These are phyloP conservation scores for Beauveria caledonica DNA, from an alignment of 2,329 filamentous ascomycete species.

Conservation along the genomic window DNA sequence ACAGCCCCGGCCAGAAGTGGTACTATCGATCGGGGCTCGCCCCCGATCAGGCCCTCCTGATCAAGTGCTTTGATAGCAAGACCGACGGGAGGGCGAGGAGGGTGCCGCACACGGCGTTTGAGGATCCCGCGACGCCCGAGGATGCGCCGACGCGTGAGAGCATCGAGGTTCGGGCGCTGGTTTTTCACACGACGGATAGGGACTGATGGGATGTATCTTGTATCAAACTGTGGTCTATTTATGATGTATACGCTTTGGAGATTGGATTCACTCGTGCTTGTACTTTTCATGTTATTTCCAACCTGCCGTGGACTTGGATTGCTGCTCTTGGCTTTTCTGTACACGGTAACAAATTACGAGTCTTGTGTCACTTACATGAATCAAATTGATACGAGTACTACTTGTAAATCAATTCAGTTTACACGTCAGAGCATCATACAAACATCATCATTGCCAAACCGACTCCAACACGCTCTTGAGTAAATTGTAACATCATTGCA, in stretches of 20 bases:
- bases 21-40: constrained; percentile 43
- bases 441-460: background rate
- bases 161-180: constrained; percentile 47
- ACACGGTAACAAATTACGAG: no score
- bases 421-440: background rate
- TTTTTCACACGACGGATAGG: constrained; percentile 38
- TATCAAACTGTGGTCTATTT: background rate
- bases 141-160: constrained; percentile 46
- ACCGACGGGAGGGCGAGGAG: constrained; percentile 43
- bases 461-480: background rate
- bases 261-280: background rate
- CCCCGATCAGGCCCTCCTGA: constrained; percentile 46
- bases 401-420: background rate
- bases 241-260: background rate
- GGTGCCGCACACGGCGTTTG: constrained; percentile 49
- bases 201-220: constrained; percentile 17
- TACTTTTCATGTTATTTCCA: no score
- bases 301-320: no score
- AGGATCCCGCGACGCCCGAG: constrained; percentile 30
- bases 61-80: constrained; percentile 56
- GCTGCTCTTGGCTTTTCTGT: no score
- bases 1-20: constrained; percentile 38
- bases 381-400: background rate
- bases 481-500: background rate
- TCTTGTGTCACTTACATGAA: no score